A percentile compares a stretch with the other conserved stretches of the same genome.
Conservation (phyloP, 306 rosid genomes). For the Gleditsia sinensis region DNA sequence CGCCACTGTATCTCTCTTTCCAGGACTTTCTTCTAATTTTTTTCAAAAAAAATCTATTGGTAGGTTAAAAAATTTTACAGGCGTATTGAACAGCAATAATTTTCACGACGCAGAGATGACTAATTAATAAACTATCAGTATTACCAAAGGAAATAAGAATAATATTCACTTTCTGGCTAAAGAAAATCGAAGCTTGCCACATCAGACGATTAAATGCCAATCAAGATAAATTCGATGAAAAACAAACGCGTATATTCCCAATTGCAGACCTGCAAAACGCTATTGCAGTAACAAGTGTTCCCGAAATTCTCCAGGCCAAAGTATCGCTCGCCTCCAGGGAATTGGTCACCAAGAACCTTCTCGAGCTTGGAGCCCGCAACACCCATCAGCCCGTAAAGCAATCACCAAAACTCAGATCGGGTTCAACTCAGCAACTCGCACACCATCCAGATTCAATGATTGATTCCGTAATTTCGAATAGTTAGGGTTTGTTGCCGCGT, state of each 20-base stretch:
- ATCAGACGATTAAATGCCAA: not conserved
- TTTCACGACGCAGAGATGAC: not conserved
- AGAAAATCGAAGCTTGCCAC: not conserved
- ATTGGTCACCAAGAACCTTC: constrained; percentile 99
- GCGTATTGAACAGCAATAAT: not conserved
- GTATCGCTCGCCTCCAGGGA: constrained; percentile 98
- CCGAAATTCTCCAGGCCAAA: constrained; percentile 99
- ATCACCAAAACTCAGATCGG: constrained; percentile 60
- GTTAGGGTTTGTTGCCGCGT: constrained; percentile 42
- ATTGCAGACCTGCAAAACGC: constrained; percentile 86
- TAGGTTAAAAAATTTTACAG: not conserved
- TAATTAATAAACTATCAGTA: not conserved
- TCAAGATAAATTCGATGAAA: constrained; percentile 24
- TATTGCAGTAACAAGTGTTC: constrained; percentile 96
- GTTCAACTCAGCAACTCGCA: constrained; percentile 46
- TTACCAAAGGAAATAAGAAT: not conserved
- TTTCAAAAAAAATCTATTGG: too few relatives aligned
- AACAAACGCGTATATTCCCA: not conserved
- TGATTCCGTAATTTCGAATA: constrained; percentile 28
- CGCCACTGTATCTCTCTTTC: too few relatives aligned
- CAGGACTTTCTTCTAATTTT: too few relatives aligned
- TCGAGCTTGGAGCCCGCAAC: constrained; percentile 98
- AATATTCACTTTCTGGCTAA: not conserved
- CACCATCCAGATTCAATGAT: constrained; percentile 26
- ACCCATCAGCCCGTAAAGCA: constrained; percentile 69